Percentiles rank a stretch among this genome's conserved stretches.
Evolutionary conservation across 2,329 filamentous ascomycete genomes (phyloP).

Genomic region (Blastomyces emzantsi): DNA sequence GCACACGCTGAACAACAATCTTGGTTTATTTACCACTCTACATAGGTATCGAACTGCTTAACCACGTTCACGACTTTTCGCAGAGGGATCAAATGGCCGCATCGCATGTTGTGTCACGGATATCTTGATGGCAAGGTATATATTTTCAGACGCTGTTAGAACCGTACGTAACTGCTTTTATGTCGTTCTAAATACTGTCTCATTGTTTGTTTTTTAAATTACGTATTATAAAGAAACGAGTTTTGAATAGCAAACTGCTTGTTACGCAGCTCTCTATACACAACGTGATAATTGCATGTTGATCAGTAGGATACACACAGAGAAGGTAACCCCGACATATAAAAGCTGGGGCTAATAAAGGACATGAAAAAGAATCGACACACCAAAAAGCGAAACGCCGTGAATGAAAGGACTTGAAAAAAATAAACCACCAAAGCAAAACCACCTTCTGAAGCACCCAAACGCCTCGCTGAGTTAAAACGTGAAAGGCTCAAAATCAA

Average conservation of each 20-base stretch:
- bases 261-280: not conserved
- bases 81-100: not conserved
- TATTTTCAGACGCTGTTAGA: not conserved
- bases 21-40: not conserved
- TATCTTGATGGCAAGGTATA: not conserved
- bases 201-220: not conserved
- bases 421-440: not conserved
- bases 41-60: too few relatives aligned
- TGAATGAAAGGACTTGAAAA: not conserved
- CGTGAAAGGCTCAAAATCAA: not conserved
- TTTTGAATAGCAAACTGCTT: not conserved
- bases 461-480: not conserved
- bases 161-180: not conserved
- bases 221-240: not conserved
- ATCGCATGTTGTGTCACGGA: not conserved
- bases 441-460: not conserved
- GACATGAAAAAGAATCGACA: not conserved
- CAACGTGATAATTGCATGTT: not conserved
- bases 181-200: not conserved
- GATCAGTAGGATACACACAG: not conserved
- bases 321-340: not conserved
- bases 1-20: not conserved
- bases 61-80: not conserved
- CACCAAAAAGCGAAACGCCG: not conserved
- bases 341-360: not conserved